Conservation (phyloP, 2,329 filamentous ascomycete genomes). For the Fusarium concolor region DNA sequence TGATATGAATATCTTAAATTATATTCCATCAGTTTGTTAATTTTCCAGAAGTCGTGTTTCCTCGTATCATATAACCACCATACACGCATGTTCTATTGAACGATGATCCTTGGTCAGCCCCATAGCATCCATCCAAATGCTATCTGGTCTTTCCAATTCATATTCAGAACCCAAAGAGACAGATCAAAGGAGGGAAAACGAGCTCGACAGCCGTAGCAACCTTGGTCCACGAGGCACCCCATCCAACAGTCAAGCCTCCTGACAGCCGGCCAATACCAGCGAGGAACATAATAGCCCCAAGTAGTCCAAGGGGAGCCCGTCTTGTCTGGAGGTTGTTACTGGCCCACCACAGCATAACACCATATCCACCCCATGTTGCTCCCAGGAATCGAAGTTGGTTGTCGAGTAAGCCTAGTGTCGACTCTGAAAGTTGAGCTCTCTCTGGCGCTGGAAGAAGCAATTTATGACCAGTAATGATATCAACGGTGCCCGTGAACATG, state of each 20-base stretch:
- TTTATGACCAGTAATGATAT: slow-evolving; percentile 1
- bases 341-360: neutral
- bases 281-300: neutral
- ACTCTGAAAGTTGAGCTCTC: neutral
- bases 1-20: too few relatives aligned
- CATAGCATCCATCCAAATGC: too few relatives aligned
- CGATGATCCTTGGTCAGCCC: too few relatives aligned
- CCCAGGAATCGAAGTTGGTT: slow-evolving; percentile 19
- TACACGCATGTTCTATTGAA: too few relatives aligned
- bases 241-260: neutral
- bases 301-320: neutral
- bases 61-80: too few relatives aligned
- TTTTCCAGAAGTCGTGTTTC: too few relatives aligned
- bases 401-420: neutral
- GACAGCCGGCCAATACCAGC: neutral
- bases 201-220: neutral
- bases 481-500: neutral
- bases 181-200: neutral
- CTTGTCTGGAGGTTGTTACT: neutral
- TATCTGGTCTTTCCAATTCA: too few relatives aligned
- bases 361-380: slow-evolving; percentile 13
- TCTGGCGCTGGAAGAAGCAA: neutral
- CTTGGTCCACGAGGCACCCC: slow-evolving; percentile 11
- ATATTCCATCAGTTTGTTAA: too few relatives aligned
- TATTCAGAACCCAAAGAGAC: neutral